phyloP scores from a whole-genome alignment of 2,329 filamentous ascomycete species.

The Fusarium sp. region DNA sequence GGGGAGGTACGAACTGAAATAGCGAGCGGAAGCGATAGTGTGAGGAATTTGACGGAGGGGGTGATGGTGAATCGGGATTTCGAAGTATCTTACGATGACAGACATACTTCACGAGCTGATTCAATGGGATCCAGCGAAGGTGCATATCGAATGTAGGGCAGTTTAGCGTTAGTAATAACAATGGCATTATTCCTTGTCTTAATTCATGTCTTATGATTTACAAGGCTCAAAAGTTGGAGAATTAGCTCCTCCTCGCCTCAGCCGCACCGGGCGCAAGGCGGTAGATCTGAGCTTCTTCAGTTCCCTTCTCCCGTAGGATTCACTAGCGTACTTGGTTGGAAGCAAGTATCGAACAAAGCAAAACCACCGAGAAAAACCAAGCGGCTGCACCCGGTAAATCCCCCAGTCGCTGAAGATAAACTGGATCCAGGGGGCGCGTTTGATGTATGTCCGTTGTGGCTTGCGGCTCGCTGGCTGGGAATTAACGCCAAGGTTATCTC shows the following conservation, averaged over 20 bases:
- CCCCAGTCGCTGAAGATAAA: not conserved
- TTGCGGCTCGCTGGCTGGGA: not conserved
- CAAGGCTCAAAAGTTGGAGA: not conserved
- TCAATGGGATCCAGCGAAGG: slow-evolving; percentile 31
- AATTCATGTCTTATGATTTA: not conserved
- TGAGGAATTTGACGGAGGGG: slow-evolving; percentile 36
- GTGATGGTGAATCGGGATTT: slow-evolving; percentile 37
- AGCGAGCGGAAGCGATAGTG: slow-evolving; percentile 33
- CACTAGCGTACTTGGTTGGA: not conserved
- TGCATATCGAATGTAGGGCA: slow-evolving; percentile 21
- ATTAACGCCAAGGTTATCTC: not conserved
- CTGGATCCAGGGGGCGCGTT: not conserved
- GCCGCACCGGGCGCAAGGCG: not conserved
- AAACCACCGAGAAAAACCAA: not conserved
- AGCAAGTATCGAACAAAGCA: not conserved
- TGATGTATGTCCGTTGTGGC: not conserved
- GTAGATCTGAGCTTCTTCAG: not conserved
- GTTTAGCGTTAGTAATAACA: not conserved
- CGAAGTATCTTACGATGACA: slow-evolving; percentile 37
- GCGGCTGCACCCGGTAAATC: not conserved
- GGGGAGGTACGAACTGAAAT: slow-evolving; percentile 7
- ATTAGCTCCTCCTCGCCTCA: not conserved
- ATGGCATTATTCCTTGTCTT: not conserved
- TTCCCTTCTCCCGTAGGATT: not conserved
- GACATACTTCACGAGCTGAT: slow-evolving; percentile 18